Base-by-base conservation (phyloP, 257 asterid species). In the Nicotiana otophora region DNA sequence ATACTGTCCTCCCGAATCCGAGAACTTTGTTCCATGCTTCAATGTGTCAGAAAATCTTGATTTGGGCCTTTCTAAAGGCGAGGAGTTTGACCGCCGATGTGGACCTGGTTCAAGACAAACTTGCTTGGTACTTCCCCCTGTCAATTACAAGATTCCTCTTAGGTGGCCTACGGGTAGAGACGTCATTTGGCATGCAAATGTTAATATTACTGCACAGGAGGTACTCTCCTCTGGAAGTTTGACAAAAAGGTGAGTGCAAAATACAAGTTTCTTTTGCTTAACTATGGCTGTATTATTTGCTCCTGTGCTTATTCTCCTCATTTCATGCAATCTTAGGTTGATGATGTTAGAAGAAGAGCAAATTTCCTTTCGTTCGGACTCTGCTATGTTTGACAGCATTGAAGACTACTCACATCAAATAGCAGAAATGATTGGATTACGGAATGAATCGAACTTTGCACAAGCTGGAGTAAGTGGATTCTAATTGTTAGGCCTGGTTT, bases 271-370 rank as follows among this genome's bases (percentile, higher is more conserved):
- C 69, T 58, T 78, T 75, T 17, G 81, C 84, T 61, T 14, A 67
- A 39, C 42, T 54, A 39, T 34, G 57, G 57, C 83, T 72, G 74
- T n/a, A 19, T 80, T 26, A 36, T 74, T 16, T 64, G 16, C 9
- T 70, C 17, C 34, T 64, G 16, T 64, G 17, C 65, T 80, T 72
- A 55, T 69, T 78, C 33, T 84, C 77, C 74, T 30, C 19, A 30
- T 83, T 12, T 30, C 63, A 69, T 82, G 80, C 77, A 19, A 81
- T 60, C 81, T 60, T 90, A 95, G 98, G 93, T 92, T 95, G 99
- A 96, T 96, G 99, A 92, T 94, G 99, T 89, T 94, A 81, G 99
- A 96, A 42, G 99, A 94, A 87, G 99, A 96, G 82, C 98, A 96
- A 89, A 93, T 96, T 84, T 94, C 99, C 14, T 96, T 96, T 48